Percentiles rank a stretch among this genome's conserved stretches.
Conservation (phyloP, 208 protist species). For the Wallacemonas collosoma region DNA sequence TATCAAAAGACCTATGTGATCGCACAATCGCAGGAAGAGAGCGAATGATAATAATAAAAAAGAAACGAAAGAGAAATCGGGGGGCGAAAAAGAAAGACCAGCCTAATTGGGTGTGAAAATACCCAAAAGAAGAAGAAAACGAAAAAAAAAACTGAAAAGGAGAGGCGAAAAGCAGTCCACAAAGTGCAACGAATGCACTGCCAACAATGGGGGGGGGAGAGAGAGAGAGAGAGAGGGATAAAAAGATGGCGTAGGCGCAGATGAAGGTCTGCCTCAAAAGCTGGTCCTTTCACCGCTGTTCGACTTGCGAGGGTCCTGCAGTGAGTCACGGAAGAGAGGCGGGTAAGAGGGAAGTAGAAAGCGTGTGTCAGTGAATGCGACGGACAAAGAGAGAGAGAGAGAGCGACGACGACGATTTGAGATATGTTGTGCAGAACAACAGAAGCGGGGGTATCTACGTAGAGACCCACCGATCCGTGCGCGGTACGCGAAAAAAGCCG, state of each 20-base stretch:
- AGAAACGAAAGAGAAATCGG: constrained; percentile 12
- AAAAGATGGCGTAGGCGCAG: neutral
- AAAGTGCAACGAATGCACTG: neutral
- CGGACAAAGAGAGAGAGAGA: no score
- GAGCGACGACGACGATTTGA: no score
- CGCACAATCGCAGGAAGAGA: constrained; percentile 9
- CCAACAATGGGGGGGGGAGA: neutral
- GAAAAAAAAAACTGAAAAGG: constrained; percentile 6
- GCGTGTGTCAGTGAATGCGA: no score
- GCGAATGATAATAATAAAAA: constrained; percentile 7
- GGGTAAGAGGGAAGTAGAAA: constrained; percentile 1
- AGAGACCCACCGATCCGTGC: no score
- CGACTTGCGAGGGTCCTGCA: neutral
- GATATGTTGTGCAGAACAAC: no score
- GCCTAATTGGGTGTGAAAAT: constrained; percentile 6
- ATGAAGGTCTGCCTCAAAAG: constrained; percentile 1
- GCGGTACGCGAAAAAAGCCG: no score
- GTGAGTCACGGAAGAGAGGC: neutral
- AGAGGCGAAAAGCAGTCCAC: neutral
- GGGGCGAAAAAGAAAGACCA: constrained; percentile 17
- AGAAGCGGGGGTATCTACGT: no score
- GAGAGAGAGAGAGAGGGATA: neutral
- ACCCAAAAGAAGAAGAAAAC: neutral
- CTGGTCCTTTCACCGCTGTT: constrained; percentile 1
- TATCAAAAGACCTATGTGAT: neutral